phyloP scores from a whole-genome alignment of 768 basidiomycete genomes.

The Boletus speciosus region DNA sequence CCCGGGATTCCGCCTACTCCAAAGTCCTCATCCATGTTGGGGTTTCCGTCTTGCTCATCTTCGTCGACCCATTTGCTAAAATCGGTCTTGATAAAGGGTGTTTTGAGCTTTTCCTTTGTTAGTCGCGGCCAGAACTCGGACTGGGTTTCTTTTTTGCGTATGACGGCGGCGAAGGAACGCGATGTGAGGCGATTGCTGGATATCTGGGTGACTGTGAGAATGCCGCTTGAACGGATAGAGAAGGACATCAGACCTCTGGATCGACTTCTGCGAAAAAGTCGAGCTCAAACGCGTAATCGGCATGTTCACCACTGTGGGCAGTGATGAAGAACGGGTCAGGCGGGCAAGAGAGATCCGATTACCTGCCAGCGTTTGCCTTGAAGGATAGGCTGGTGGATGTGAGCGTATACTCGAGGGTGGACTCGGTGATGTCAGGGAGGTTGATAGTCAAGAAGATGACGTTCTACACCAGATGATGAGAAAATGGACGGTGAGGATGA shows the following conservation, averaged over 20 bases:
- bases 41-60: conserved; percentile 83
- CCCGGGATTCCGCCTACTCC: conserved; percentile 36
- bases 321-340: conserved; percentile 5
- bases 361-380: conserved; percentile 66
- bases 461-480: conserved; percentile 51
- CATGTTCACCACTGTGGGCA: conserved; percentile 39
- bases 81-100: conserved; percentile 87
- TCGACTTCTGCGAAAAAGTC: conserved; percentile 73
- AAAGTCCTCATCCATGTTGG: conserved; percentile 37
- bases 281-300: conserved; percentile 71
- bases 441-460: conserved; percentile 83
- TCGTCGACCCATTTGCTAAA: conserved; percentile 96
- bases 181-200: conserved; percentile 54
- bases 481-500: background rate
- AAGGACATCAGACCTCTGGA: conserved; percentile 54
- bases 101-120: conserved; percentile 82
- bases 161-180: conserved; percentile 61
- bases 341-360: conserved; percentile 23
- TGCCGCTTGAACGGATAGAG: background rate
- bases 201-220: conserved; percentile 14
- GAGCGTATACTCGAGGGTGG: conserved; percentile 57
- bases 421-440: conserved; percentile 64
- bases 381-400: conserved; percentile 57
- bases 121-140: conserved; percentile 90
- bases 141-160: conserved; percentile 78